These are phyloP conservation scores for Pseudogymnoascus sp. DNA, from an alignment of 2,329 filamentous ascomycete genomes.

Conservation along the genomic window DNA sequence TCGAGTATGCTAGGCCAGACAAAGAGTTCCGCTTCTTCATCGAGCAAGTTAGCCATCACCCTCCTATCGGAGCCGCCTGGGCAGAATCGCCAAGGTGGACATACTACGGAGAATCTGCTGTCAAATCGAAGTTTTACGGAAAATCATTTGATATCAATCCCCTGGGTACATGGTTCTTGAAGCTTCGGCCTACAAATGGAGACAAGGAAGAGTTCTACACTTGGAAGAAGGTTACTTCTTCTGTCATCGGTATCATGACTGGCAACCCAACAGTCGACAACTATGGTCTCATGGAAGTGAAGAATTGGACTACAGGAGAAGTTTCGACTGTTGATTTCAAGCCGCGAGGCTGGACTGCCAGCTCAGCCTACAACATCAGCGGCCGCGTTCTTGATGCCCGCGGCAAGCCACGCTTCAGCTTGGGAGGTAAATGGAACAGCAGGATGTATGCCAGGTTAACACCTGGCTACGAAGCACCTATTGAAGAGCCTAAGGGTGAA, in stretches of 20 bases:
- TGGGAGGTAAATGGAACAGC: slow-evolving; percentile 95
- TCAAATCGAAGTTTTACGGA: slow-evolving; percentile 95
- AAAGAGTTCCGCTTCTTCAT: slow-evolving; percentile 98
- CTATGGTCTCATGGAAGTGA: slow-evolving; percentile 93
- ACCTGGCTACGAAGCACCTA: slow-evolving; percentile 73
- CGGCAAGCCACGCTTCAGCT: slow-evolving; percentile 76
- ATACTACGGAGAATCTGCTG: slow-evolving; percentile 92
- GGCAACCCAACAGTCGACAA: slow-evolving; percentile 96
- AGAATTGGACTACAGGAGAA: slow-evolving; percentile 94
- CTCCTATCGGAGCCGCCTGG: slow-evolving; percentile 85
- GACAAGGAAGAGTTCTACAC: slow-evolving; percentile 84
- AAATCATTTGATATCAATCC: slow-evolving; percentile 97
- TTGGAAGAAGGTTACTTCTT: slow-evolving; percentile 98
- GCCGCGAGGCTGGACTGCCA: slow-evolving; percentile 88
- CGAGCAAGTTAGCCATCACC: slow-evolving; percentile 96
- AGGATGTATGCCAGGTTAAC: slow-evolving; percentile 91
- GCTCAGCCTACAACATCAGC: slow-evolving; percentile 77
- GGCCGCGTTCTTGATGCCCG: slow-evolving; percentile 76
- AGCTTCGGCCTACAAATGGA: slow-evolving; percentile 65
- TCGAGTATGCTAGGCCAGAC: slow-evolving; percentile 90
- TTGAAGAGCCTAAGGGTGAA: slow-evolving; percentile 46
- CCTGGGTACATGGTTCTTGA: slow-evolving; percentile 93
- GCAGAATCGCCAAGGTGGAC: slow-evolving; percentile 92
- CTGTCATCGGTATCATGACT: slow-evolving; percentile 96
- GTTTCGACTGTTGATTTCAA: slow-evolving; percentile 89